Evolutionary conservation across 306 rosid species (phyloP), one percentile per base, ranked within the genome.

Genomic region (Glycine soja): DNA sequence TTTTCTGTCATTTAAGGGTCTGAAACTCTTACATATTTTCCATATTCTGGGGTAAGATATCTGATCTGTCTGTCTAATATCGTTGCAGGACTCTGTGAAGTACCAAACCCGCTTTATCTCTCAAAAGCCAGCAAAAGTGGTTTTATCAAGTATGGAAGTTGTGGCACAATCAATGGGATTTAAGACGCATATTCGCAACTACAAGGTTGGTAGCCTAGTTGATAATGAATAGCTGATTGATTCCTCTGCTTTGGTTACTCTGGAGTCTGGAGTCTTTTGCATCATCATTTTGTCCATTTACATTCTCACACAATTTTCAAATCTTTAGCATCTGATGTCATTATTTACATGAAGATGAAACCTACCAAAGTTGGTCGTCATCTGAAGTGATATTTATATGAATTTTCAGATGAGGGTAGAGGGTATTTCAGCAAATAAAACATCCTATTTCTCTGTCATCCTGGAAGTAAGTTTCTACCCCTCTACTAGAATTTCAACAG

Each of bases 101-200:
- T 46, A 87, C 78, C 97, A 88, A 64, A 92, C 98, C 47, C 98
- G 97, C 81, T 94, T 94, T 72, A 83, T 94, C 81, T 86, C 95
- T 75, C 94, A 88, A 76, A 94, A 94, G 91, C 98, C 98, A 62
- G 97, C 95, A 34, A 94, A 92, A 85, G 95, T 94, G 58, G 88
- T 90, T 75, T 63, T 94, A 53, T 92, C 97, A 10, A 94, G 91
- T 79, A 89, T 94, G 98, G 98, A 94, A 88, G 98, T 94, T 70
- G 95, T 94, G 79, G 94, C 97, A 8, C 97, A 92, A 70, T 90
- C 98, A 58, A 90, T 94, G 98, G 97, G 98, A 69, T 94, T 87
- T 78, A 94, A 94, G 90, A 94, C 97, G 0, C 98, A 92, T 74
- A 94, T 86, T 69, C 95, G 98, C 84, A 94, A 94, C 84, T 94